These are phyloP conservation scores for Plantago lanceolata DNA, from an alignment of 305 asterid genomes.

Conservation along the genomic window DNA sequence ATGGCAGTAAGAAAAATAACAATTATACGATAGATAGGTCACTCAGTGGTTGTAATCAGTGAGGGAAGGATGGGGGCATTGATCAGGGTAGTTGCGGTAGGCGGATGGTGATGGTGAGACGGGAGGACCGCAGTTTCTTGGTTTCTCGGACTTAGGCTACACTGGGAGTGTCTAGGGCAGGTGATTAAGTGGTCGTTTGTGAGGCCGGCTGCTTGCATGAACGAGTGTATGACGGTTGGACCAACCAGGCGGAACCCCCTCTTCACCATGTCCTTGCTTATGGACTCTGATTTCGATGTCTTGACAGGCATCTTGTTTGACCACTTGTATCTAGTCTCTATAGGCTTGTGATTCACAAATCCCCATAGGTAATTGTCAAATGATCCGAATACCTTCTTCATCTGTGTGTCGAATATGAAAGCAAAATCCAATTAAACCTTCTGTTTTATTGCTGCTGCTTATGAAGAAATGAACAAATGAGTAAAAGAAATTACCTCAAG, in stretches of 20 bases:
- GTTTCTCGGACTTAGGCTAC: slow-evolving; percentile 6
- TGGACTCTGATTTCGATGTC: slow-evolving; percentile 77
- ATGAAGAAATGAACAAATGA: neutral
- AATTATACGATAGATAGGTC: neutral
- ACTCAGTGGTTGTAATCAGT: slow-evolving; percentile 3
- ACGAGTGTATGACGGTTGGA: slow-evolving; percentile 70
- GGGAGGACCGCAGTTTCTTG: neutral
- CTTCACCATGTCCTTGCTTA: slow-evolving; percentile 79
- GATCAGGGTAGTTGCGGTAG: slow-evolving; percentile 6
- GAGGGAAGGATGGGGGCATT: slow-evolving; percentile 6
- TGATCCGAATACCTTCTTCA: slow-evolving; percentile 50
- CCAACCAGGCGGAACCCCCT: slow-evolving; percentile 76
- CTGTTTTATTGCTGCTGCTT: neutral
- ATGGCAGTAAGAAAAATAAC: neutral
- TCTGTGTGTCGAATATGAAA: slow-evolving; percentile 27
- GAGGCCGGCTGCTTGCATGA: slow-evolving; percentile 87
- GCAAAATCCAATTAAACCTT: neutral
- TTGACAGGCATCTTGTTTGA: slow-evolving; percentile 71
- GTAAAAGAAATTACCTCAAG: slow-evolving; percentile 40
- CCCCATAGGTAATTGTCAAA: slow-evolving; percentile 69
- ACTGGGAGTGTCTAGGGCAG: slow-evolving; percentile 59
- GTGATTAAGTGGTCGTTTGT: slow-evolving; percentile 72
- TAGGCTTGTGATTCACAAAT: slow-evolving; percentile 61
- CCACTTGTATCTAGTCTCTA: slow-evolving; percentile 49
- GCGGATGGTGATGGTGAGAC: neutral